Evolutionary conservation across 495 filamentous ascomycete species (phyloP).

Genomic region (Trichoderma asperelloides): DNA sequence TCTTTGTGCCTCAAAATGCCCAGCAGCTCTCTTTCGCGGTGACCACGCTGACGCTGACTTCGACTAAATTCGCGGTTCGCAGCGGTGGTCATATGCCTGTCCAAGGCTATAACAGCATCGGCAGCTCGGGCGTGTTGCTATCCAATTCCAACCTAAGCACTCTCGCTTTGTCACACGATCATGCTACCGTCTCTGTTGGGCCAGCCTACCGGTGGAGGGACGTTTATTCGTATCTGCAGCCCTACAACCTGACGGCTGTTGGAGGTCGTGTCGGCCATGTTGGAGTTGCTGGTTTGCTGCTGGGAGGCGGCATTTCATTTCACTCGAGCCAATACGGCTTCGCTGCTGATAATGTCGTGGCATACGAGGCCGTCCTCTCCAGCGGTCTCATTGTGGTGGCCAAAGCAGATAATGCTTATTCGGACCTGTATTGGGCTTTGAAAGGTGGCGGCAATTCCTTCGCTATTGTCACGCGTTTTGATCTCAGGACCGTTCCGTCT

Average conservation of each 20-base stretch:
- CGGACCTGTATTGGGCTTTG: too few species aligned
- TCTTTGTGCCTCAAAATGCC: slow-evolving; percentile 3
- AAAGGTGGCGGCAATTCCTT: too few species aligned
- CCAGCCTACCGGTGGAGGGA: slow-evolving; percentile 33
- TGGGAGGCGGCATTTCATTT: slow-evolving; percentile 22
- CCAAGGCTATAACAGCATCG: slow-evolving; percentile 26
- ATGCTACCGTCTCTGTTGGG: slow-evolving; percentile 19
- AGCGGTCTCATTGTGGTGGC: slow-evolving; percentile 38
- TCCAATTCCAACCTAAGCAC: slow-evolving; percentile 14
- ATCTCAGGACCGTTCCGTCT: too few species aligned
- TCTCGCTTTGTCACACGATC: neutral
- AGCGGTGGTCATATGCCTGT: slow-evolving; percentile 38
- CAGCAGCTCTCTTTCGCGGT: slow-evolving; percentile 1
- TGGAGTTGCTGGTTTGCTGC: slow-evolving; percentile 30
- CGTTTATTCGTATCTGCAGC: slow-evolving; percentile 32
- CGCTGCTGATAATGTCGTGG: slow-evolving; percentile 34
- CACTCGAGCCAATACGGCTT: slow-evolving; percentile 29
- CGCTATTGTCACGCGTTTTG: too few species aligned
- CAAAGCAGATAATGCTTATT: slow-evolving; percentile 8
- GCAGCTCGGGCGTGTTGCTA: slow-evolving; percentile 29
- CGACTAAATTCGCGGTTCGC: slow-evolving; percentile 35
- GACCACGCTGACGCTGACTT: neutral
- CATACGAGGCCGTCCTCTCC: slow-evolving; percentile 40
- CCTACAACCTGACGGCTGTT: slow-evolving; percentile 23
- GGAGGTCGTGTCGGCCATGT: slow-evolving; percentile 32